Percentiles rank a stretch among this genome's conserved stretches.
These are phyloP conservation scores for Cyberlindnera petersonii DNA, from an alignment of 805 yeast species.

Conservation along the genomic window DNA sequence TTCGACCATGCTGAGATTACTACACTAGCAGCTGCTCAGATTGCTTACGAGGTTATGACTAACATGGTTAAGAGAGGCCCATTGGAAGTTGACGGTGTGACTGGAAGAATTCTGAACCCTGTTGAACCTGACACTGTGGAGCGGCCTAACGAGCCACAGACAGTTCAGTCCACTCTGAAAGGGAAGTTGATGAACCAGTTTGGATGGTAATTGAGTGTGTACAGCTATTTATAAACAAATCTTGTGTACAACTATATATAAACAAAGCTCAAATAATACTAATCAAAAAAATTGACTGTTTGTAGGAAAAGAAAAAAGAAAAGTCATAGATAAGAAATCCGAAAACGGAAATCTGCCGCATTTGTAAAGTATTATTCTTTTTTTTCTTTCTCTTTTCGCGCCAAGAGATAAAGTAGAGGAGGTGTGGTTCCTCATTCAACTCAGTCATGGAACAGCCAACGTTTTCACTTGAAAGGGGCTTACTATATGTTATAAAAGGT, in stretches of 20 bases:
- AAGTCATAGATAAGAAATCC: background rate
- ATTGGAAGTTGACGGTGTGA: conserved; percentile 13
- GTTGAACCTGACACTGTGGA: background rate
- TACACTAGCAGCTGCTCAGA: conserved; percentile 66
- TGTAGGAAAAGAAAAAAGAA: background rate
- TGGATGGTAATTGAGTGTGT: conserved; percentile 8
- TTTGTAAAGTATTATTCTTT: too few relatives aligned
- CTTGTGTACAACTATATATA: too few relatives aligned
- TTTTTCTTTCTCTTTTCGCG: background rate
- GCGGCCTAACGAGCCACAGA: background rate
- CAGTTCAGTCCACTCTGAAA: background rate
- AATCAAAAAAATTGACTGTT: too few relatives aligned
- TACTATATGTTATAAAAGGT: too few relatives aligned
- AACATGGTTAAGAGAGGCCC: conserved; percentile 67
- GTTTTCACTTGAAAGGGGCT: too few relatives aligned
- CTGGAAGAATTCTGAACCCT: conserved; percentile 13
- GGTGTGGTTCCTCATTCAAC: too few relatives aligned
- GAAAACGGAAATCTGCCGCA: background rate
- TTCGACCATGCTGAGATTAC: conserved; percentile 65
- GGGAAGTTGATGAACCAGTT: conserved; percentile 13
- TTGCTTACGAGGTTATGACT: conserved; percentile 66
- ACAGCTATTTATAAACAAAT: too few relatives aligned
- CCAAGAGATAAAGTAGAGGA: background rate
- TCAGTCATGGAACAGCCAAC: too few relatives aligned
- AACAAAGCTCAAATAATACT: too few relatives aligned